Conservation (phyloP, 805 yeast species). For the Zygosaccharomyces kombuchaensis region DNA sequence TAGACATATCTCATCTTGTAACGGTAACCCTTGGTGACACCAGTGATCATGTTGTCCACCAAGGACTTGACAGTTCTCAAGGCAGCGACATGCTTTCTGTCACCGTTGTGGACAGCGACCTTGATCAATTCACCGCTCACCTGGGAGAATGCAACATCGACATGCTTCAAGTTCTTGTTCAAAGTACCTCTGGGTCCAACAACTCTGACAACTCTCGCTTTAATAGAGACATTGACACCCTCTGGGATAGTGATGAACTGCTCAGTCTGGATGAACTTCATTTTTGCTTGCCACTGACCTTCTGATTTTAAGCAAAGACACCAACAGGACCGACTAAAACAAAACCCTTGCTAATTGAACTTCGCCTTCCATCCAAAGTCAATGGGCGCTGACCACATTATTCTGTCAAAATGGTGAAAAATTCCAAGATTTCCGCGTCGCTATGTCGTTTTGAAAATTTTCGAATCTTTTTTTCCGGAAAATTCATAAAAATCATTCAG, state of each 20-base stretch:
- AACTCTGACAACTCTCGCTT: conserved; percentile 85
- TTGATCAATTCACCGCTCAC: conserved; percentile 66
- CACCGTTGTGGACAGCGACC: conserved; percentile 96
- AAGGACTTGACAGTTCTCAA: conserved; percentile 97
- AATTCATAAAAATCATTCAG: too few relatives aligned
- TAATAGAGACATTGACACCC: conserved; percentile 86
- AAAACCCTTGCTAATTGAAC: conserved; percentile 1
- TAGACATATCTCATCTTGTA: conserved; percentile 99
- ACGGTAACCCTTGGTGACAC: conserved; percentile 99
- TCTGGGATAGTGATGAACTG: conserved; percentile 83
- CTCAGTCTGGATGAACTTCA: conserved; percentile 87
- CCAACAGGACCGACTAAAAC: neutral
- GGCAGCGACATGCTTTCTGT: conserved; percentile 99
- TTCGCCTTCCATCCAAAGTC: neutral
- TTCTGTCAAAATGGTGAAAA: conserved; percentile 6
- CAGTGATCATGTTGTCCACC: conserved; percentile 88
- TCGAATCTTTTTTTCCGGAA: neutral
- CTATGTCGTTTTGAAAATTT: neutral
- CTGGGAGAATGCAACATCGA: conserved; percentile 89
- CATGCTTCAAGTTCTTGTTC: conserved; percentile 86
- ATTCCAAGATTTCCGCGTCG: conserved; percentile 3
- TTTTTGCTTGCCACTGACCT: conserved; percentile 23
- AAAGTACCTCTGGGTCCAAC: conserved; percentile 97
- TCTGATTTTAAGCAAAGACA: neutral
- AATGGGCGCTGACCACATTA: neutral